Evolutionary conservation across 164 flowering plant species (phyloP).

Genomic region (Macadamia tetraphylla): DNA sequence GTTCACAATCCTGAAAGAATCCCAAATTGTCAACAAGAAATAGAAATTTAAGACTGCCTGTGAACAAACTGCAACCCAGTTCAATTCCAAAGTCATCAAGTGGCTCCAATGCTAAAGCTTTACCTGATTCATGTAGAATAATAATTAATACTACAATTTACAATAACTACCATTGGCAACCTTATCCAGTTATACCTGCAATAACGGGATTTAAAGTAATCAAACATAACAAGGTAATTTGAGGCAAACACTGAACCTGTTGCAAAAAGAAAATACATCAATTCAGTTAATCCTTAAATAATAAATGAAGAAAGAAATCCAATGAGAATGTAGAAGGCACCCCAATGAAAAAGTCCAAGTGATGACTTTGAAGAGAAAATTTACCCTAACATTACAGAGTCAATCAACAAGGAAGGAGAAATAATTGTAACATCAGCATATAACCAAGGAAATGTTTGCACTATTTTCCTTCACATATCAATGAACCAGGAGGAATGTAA

Average conservation of each 20-base stretch:
- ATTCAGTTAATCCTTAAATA: background rate
- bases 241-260: background rate
- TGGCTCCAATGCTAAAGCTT: background rate
- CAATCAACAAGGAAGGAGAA: background rate
- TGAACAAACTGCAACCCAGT: background rate
- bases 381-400: background rate
- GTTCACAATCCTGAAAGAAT: background rate
- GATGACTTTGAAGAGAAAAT: background rate
- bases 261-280: background rate
- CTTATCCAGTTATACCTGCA: background rate
- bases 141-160: background rate
- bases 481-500: slow-evolving; percentile 1
- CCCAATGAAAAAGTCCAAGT: background rate
- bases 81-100: background rate
- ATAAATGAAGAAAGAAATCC: background rate
- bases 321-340: background rate
- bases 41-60: no score
- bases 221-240: background rate
- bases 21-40: background rate
- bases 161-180: background rate
- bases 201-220: background rate
- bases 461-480: no score
- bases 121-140: background rate
- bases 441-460: background rate
- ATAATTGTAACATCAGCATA: background rate